Evolutionary conservation across 441 rosid genomes (phyloP).

Genomic region (Populus hybrid): DNA sequence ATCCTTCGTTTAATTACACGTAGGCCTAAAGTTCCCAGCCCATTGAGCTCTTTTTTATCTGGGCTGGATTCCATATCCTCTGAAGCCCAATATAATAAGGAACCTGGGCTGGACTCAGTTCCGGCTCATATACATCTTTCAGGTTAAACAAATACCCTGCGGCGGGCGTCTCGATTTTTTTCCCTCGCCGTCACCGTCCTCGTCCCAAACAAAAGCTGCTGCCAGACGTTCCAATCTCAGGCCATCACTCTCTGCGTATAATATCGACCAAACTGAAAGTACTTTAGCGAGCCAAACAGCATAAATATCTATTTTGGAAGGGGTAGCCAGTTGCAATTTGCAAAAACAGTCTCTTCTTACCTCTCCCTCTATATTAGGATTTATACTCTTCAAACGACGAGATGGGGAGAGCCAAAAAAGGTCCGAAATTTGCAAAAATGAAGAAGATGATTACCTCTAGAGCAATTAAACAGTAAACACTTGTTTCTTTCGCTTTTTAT

Average conservation of each 20-base stretch:
- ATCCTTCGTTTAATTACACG: too few relatives aligned
- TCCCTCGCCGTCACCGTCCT: neutral
- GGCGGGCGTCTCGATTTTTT: neutral
- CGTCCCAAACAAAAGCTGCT: neutral
- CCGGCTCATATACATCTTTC: neutral
- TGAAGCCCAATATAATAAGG: too few relatives aligned
- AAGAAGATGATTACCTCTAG: constrained; percentile 69
- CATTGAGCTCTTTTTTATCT: too few relatives aligned
- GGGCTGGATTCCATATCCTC: too few relatives aligned
- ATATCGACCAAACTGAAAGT: neutral
- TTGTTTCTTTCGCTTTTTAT: neutral
- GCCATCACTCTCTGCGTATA: neutral
- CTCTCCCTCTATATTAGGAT: neutral
- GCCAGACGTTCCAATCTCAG: neutral
- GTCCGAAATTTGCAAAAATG: constrained; percentile 72
- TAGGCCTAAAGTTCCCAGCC: too few relatives aligned
- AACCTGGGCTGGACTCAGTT: neutral
- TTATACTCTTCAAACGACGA: neutral
- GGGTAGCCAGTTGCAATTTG: neutral
- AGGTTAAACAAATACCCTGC: neutral
- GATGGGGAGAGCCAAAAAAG: constrained; percentile 81
- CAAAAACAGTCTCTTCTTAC: neutral
- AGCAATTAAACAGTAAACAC: constrained; percentile 59
- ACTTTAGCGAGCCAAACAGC: neutral
- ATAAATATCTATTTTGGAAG: too few relatives aligned